phyloP scores from a whole-genome alignment of 139 green algal species.

The Astrephomene gubernaculifera region DNA sequence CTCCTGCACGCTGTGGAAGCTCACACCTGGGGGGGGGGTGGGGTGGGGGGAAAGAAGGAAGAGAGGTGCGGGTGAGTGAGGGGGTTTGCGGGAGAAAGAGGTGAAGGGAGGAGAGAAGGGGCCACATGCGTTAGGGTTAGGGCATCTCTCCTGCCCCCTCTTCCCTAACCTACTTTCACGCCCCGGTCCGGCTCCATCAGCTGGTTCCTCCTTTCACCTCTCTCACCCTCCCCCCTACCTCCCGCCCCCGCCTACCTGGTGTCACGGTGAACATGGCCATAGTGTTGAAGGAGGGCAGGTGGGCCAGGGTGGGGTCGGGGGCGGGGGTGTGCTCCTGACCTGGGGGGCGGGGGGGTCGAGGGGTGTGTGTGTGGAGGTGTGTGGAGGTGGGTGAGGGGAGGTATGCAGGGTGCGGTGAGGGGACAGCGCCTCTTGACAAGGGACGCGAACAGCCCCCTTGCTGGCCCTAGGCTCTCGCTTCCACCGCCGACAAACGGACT shows the following conservation, averaged over 20 bases:
- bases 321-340: constrained; percentile 27
- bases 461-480: too few relatives aligned
- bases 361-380: not conserved
- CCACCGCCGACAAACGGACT: too few relatives aligned
- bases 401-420: not conserved
- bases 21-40: constrained; percentile 3
- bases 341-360: not conserved
- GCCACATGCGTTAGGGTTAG: too few relatives aligned
- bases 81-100: too few relatives aligned
- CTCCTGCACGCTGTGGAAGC: constrained; percentile 59
- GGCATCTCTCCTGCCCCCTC: too few relatives aligned
- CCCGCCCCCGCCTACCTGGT: constrained; percentile 61
- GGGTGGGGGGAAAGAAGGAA: not conserved
- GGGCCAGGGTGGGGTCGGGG: constrained; percentile 10
- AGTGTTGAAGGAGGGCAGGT: constrained; percentile 73
- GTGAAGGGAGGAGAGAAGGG: too few relatives aligned
- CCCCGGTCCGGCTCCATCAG: too few relatives aligned
- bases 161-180: too few relatives aligned
- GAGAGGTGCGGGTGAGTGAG: too few relatives aligned
- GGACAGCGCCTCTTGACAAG: not conserved
- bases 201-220: too few relatives aligned
- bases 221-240: not conserved
- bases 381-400: not conserved
- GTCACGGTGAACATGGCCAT: constrained; percentile 91
- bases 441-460: too few relatives aligned